Evolutionary conservation across 2,329 filamentous ascomycete species (phyloP), one percentile per base, ranked within the genome.

Genomic region (Colletotrichum kahawae): DNA sequence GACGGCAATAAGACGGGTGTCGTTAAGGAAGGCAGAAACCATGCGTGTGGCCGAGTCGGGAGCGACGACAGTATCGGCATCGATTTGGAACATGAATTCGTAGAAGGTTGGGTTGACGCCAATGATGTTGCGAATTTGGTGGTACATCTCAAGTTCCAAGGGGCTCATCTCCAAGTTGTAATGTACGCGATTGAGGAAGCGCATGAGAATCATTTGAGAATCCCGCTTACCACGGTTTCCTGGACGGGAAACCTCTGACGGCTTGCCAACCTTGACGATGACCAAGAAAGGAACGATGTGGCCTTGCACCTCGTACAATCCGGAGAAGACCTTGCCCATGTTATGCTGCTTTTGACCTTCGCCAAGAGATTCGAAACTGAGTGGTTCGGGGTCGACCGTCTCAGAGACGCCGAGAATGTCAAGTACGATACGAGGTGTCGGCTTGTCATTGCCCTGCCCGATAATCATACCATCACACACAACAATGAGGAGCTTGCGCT

Each of bases 381-480:
- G 89, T 4, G 97, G 95, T 83, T 98, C 96, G 1, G 97, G 97
- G 81, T 99, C 96, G 18, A 98, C 94, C 3, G 93, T 95, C 79
- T 98, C 96, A 2, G 95, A 94, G 34, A 99, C 97, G 77, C 97
- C 97, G 7, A 99, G 90, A 88, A 99, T 99, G 81, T 99, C 97
- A 70, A 99, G 90, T 29, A 99, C 96, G 78, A 99, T 99, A 76
- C 96, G 93, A 57, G 97, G 97, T 1, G 97, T 99, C 8, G 97
- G 95, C 76, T 95, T 92, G 83, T 99, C 97, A 85, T 99, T 99
- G 81, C 97, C 97, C 86, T 98, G 96, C 81, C 97, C 97, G 78
- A 99, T 97, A 88, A 99, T 99, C 96, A 99, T 98, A 85, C 97
- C 97, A 82, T 99, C 97, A 81, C 97, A 99, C 77, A 99, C 89